Evolutionary conservation across 1,139 yeast genomes (phyloP).

Genomic region (Kodamaea arcana): DNA sequence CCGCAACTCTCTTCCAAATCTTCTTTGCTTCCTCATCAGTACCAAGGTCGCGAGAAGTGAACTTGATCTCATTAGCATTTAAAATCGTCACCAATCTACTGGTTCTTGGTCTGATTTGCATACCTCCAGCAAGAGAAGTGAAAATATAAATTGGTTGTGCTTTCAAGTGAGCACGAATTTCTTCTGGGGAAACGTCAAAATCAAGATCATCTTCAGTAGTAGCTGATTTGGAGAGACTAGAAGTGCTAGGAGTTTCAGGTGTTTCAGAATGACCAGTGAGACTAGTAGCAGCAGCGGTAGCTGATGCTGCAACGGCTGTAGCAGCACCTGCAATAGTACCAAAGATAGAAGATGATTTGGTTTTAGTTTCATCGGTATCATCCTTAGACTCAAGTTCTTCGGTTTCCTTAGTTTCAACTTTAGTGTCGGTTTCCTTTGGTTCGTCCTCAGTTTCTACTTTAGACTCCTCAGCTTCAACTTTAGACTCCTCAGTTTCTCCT

Average conservation of each 20-base stretch:
- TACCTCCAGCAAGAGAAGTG: slow-evolving; percentile 89
- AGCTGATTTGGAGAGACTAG: slow-evolving; percentile 1
- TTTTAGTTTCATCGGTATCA: slow-evolving; percentile 11
- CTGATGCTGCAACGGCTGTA: slow-evolving; percentile 4
- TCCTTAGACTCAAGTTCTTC: slow-evolving; percentile 10
- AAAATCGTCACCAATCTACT: slow-evolving; percentile 73
- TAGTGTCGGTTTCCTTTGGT: slow-evolving; percentile 12
- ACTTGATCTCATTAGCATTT: slow-evolving; percentile 67
- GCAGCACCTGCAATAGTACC: slow-evolving; percentile 6
- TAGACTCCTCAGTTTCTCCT: slow-evolving; percentile 11
- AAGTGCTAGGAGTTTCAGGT: background rate
- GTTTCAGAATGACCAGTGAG: slow-evolving; percentile 1
- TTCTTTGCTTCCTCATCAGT: slow-evolving; percentile 84
- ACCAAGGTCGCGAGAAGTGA: slow-evolving; percentile 74
- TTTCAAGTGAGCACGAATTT: slow-evolving; percentile 42
- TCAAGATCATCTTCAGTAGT: slow-evolving; percentile 21
- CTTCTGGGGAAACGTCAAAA: slow-evolving; percentile 42
- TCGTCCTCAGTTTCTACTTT: slow-evolving; percentile 6
- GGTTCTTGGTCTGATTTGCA: slow-evolving; percentile 78
- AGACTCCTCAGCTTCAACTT: slow-evolving; percentile 8
- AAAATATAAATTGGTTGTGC: slow-evolving; percentile 66
- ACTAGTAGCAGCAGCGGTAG: slow-evolving; percentile 5
- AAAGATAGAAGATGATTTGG: slow-evolving; percentile 4
- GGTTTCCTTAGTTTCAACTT: slow-evolving; percentile 9
- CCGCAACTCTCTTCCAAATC: slow-evolving; percentile 76